Conservation (phyloP, 345 rosid species). For the Lepidium aucheri region DNA sequence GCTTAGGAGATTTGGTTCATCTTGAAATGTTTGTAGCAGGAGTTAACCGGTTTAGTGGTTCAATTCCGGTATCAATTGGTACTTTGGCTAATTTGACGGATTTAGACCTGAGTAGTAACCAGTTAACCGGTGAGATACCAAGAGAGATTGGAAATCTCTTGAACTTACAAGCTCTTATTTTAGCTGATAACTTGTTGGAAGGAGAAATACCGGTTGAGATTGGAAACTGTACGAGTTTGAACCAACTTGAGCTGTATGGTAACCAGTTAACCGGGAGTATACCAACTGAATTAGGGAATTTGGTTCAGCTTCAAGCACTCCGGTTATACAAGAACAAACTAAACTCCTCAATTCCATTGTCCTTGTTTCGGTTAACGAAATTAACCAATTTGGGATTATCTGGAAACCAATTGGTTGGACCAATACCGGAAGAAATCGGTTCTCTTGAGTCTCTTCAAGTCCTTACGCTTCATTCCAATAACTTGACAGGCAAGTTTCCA, state of each 20-base stretch:
- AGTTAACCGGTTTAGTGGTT: constrained; percentile 43
- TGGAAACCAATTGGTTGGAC: constrained; percentile 49
- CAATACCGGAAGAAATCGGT: constrained; percentile 47
- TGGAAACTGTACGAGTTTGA: constrained; percentile 48
- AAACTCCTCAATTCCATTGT: constrained; percentile 59
- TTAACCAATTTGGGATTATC: constrained; percentile 60
- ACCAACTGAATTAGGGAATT: constrained; percentile 62
- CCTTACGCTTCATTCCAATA: constrained; percentile 62
- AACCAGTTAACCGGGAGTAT: constrained; percentile 56
- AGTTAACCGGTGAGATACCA: constrained; percentile 54
- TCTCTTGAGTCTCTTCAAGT: constrained; percentile 43
- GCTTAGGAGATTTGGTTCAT: constrained; percentile 51
- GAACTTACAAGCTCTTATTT: constrained; percentile 32
- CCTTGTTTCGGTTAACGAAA: constrained; percentile 45
- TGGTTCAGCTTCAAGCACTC: constrained; percentile 38
- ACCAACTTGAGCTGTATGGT: constrained; percentile 39
- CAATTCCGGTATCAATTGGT: constrained; percentile 57
- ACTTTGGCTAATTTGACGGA: constrained; percentile 39
- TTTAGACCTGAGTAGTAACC: constrained; percentile 52
- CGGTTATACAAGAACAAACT: constrained; percentile 44
- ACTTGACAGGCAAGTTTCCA: constrained; percentile 56
- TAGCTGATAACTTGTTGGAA: constrained; percentile 40
- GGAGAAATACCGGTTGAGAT: constrained; percentile 63
- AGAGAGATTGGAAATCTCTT: constrained; percentile 59
- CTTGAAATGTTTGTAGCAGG: constrained; percentile 44